Percentiles rank a stretch among this genome's conserved stretches.
Conservation (phyloP, 23 red algal genomes). For the Agarophyton chilense region DNA sequence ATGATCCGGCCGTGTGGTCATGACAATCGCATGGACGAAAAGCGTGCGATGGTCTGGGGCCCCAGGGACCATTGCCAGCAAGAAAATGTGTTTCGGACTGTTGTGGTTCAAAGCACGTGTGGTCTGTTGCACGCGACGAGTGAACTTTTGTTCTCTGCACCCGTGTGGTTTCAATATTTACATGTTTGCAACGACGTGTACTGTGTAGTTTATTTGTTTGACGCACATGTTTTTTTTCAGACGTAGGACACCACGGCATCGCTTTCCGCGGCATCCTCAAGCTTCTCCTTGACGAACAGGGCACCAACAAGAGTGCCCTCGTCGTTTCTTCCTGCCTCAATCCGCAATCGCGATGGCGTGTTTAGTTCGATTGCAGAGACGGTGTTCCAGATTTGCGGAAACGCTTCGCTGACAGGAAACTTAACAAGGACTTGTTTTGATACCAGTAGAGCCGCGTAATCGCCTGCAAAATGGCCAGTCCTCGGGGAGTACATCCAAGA, state of each 20-base stretch:
- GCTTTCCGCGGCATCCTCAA: not conserved
- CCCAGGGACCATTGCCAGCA: too few species aligned
- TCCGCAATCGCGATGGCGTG: constrained; percentile 12
- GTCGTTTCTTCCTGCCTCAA: constrained; percentile 40
- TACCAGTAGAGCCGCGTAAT: constrained; percentile 20
- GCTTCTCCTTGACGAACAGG: constrained; percentile 34
- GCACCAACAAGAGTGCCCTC: constrained; percentile 41
- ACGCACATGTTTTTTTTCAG: not conserved
- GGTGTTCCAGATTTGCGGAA: constrained; percentile 27
- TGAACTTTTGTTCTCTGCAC: too few species aligned
- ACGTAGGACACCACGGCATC: constrained; percentile 24
- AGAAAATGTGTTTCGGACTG: too few species aligned
- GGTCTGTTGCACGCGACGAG: too few species aligned
- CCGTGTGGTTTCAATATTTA: too few species aligned
- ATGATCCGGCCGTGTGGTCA: too few species aligned
- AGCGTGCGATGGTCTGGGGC: too few species aligned
- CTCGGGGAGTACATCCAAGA: constrained; percentile 38
- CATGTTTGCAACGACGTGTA: too few species aligned
- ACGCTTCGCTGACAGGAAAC: constrained; percentile 40
- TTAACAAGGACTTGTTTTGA: constrained; percentile 8
- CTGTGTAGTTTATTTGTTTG: too few species aligned
- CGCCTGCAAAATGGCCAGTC: constrained; percentile 33
- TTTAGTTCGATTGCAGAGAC: constrained; percentile 22
- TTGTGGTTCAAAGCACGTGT: too few species aligned
- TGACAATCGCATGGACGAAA: too few species aligned